Evolutionary conservation across 148 eudicot genomes (phyloP).

Genomic region (Mesembryanthemum crystallinum): DNA sequence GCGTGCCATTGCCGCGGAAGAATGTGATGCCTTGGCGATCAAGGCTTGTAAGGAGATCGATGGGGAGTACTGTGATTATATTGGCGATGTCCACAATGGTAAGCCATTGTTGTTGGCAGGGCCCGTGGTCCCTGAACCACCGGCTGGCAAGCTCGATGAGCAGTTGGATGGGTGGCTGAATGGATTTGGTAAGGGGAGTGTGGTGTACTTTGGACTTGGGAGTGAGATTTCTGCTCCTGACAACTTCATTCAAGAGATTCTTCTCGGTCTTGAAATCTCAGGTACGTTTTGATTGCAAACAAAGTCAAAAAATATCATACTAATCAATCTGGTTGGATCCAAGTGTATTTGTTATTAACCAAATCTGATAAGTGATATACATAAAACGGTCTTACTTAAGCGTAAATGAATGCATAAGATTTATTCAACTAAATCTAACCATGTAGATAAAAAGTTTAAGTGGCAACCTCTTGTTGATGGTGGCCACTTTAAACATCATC

Average conservation of each 20-base stretch:
- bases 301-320: no score
- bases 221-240: no score
- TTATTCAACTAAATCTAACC: no score
- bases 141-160: conserved; percentile 33
- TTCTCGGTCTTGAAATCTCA: conserved; percentile 48
- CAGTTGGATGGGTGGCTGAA: conserved; percentile 40
- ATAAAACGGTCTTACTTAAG: no score
- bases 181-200: conserved; percentile 24
- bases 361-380: no score
- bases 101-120: conserved; percentile 50
- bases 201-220: conserved; percentile 48
- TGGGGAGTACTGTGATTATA: conserved; percentile 21
- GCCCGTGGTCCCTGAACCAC: conserved; percentile 45
- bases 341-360: no score
- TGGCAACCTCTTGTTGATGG: no score
- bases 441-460: no score
- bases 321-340: no score
- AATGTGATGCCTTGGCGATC: conserved; percentile 10
- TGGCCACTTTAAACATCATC: no score
- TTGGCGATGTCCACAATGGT: conserved; percentile 21
- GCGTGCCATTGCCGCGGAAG: not conserved
- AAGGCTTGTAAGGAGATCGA: conserved; percentile 19
- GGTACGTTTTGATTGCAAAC: conserved; percentile 17
- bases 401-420: no score
- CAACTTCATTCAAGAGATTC: conserved; percentile 42